A percentile compares a stretch with the other conserved stretches of the same genome.
phyloP scores from a whole-genome alignment of 148 eudicot species.

The Vaccinium macrocarpon region DNA sequence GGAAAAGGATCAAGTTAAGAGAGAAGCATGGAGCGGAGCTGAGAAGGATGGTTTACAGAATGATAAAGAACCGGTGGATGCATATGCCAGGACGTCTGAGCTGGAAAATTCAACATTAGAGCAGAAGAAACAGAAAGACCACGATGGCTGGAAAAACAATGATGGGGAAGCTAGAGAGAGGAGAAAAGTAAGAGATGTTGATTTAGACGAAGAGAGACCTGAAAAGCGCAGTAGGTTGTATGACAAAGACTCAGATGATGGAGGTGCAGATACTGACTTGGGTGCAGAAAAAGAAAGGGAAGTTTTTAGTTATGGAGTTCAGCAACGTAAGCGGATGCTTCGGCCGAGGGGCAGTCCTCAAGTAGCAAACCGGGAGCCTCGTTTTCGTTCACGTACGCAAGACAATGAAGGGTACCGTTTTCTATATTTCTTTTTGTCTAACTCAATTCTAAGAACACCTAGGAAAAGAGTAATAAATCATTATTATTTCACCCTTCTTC shows the following conservation, averaged over 20 bases:
- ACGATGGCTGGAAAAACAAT: constrained; percentile 58
- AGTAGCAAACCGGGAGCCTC: constrained; percentile 65
- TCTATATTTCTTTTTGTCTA: neutral
- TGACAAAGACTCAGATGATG: constrained; percentile 84
- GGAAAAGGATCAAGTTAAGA: constrained; percentile 65
- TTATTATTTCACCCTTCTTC: neutral
- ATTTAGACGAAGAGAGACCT: constrained; percentile 75
- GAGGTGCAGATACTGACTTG: constrained; percentile 60
- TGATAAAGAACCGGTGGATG: constrained; percentile 57
- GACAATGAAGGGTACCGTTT: constrained; percentile 77
- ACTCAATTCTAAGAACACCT: neutral
- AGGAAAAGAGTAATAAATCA: neutral
- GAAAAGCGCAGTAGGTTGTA: constrained; percentile 63
- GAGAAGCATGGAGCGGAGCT: constrained; percentile 51
- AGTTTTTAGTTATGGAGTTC: constrained; percentile 65
- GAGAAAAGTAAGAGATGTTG: constrained; percentile 81
- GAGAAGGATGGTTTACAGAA: constrained; percentile 58
- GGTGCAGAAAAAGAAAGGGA: constrained; percentile 75
- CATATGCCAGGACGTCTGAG: constrained; percentile 41
- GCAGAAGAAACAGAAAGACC: constrained; percentile 66
- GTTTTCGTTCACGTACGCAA: constrained; percentile 59
- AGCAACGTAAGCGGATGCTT: constrained; percentile 95
- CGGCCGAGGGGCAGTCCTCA: constrained; percentile 93
- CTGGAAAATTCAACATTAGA: constrained; percentile 49
- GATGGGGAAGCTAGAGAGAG: constrained; percentile 75